Percentiles rank a stretch among this genome's conserved stretches.
These are phyloP conservation scores for Trichosanthes truncata DNA, from an alignment of 306 rosid species.

Conservation along the genomic window DNA sequence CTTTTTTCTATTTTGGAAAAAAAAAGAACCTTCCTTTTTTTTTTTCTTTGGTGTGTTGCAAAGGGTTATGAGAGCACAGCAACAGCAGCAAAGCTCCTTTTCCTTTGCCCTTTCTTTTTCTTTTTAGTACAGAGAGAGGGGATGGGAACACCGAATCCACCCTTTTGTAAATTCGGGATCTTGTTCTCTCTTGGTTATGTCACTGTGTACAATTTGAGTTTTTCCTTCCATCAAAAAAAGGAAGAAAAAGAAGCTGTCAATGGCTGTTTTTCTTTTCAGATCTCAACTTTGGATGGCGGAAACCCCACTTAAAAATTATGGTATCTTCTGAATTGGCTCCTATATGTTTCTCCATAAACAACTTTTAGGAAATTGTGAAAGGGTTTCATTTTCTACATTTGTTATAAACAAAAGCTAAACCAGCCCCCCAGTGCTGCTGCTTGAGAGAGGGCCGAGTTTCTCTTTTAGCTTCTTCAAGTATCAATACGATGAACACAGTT, in stretches of 20 bases:
- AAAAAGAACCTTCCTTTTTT: neutral
- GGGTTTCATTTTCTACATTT: neutral
- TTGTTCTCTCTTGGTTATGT: constrained; percentile 20
- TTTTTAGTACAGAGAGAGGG: constrained; percentile 9
- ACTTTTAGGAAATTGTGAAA: neutral
- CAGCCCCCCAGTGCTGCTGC: neutral
- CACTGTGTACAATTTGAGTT: constrained; percentile 20
- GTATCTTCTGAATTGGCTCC: neutral
- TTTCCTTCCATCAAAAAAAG: neutral
- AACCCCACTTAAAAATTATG: neutral
- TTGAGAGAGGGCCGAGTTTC: neutral
- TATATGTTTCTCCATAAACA: neutral
- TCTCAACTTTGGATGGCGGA: neutral
- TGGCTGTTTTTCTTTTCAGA: constrained; percentile 1
- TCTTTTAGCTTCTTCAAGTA: neutral
- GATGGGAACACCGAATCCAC: constrained; percentile 22
- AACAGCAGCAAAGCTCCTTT: constrained; percentile 1
- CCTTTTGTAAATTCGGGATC: constrained; percentile 40
- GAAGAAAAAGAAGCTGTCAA: neutral
- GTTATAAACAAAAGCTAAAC: neutral
- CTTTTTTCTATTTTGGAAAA: neutral
- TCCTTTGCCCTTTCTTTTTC: neutral
- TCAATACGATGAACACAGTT: neutral
- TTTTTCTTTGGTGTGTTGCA: constrained; percentile 4
- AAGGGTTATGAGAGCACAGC: constrained; percentile 21